phyloP scores from a whole-genome alignment of 106 monocot species.

The Dactylorhiza incarnata region DNA sequence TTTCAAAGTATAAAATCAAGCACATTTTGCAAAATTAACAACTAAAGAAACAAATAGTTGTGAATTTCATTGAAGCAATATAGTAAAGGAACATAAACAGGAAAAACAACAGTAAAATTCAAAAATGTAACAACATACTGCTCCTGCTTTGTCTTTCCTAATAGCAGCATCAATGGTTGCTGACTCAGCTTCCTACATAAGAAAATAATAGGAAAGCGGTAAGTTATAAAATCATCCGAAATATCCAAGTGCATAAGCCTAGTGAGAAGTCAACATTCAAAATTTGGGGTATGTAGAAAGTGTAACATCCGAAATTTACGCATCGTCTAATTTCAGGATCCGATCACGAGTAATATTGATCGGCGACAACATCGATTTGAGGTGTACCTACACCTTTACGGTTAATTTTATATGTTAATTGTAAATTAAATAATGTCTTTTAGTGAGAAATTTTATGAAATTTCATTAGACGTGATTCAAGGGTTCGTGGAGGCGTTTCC shows the following conservation, averaged over 20 bases:
- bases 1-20: not conserved
- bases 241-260: not conserved
- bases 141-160: constrained; percentile 57
- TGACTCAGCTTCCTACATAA: constrained; percentile 62
- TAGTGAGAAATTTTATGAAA: too few species aligned
- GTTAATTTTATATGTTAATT: too few species aligned
- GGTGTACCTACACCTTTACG: too few species aligned
- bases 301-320: too few species aligned
- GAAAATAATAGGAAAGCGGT: constrained; percentile 7
- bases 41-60: not conserved
- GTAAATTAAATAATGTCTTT: too few species aligned
- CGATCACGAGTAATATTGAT: too few species aligned
- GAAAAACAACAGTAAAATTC: not conserved
- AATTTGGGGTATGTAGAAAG: not conserved
- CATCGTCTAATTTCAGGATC: too few species aligned
- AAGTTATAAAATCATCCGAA: constrained; percentile 13
- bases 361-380: too few species aligned
- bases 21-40: not conserved
- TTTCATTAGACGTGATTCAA: too few species aligned
- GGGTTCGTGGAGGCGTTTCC: too few species aligned
- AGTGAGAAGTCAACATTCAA: not conserved
- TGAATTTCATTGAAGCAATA: not conserved
- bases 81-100: not conserved
- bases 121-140: constrained; percentile 37
- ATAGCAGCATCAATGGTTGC: constrained; percentile 74